Evolutionary conservation across 2,329 filamentous ascomycete genomes (phyloP), one percentile per base, ranked within the genome.

Genomic region (Neofusicoccum cordaticola): DNA sequence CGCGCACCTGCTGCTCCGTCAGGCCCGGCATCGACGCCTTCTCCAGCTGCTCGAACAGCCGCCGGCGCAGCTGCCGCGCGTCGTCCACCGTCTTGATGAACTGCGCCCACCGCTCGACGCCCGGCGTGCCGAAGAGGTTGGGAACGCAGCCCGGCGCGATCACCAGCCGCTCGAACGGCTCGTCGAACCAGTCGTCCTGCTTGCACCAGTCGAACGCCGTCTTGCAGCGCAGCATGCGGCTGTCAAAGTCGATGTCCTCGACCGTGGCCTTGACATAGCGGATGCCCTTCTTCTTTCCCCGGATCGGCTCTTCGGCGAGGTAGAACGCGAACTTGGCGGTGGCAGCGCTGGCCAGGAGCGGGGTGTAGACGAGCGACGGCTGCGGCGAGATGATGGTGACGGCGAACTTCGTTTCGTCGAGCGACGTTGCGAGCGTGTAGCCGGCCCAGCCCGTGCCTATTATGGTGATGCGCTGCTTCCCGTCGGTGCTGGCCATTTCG

Each of bases 251-350:
- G 42, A 82, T 74, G 60, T 69, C 63, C 17, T 74, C 68, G 4
- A 78, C 80, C 17, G 70, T 71, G 31, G 79, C 80, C 69, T 82
- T 81, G 71, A 78, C 73, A 66, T 77, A 79, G 42, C 71, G 67
- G 2, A 69, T 67, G 2, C 65, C 67, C 7, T 73, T 69, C 39
- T 71, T 68, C 44, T 75, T 72, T 19, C 76, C 71, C 11, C 79
- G 73, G 5, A 82, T 69, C 0, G 79, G 78, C 67, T 81, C 80
- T 67, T 82, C 80, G 19, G 80, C 79, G 1, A 81, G 73, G 22
- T 78, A 74, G 66, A 81, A 80, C 62, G 81, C 75, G 73, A 81
- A 81, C 35, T 81, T 73, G 1, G 78, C 79, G 50, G 77, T 79
- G 7, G 80, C 80, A 19, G 79, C 80, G 41, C 64, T 67, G 66